Conservation (phyloP, 163 green algal genomes). For the Chlamydomonas reinhardtii region DNA sequence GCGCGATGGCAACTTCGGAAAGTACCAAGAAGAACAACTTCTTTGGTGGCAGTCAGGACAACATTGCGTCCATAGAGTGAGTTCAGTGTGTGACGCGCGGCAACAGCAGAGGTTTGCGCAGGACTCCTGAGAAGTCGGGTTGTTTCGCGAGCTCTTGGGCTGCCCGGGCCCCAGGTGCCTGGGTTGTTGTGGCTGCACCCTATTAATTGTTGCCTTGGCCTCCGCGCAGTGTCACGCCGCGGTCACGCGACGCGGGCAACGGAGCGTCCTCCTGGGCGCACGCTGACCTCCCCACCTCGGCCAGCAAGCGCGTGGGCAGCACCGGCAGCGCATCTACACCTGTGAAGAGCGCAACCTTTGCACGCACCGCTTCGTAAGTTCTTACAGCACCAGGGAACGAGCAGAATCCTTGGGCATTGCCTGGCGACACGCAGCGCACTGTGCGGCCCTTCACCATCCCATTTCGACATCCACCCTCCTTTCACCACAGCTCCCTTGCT, state of each 20-base stretch:
- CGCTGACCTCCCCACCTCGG: not conserved
- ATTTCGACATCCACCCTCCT: too few species aligned
- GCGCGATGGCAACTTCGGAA: too few species aligned
- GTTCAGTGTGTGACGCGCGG: not conserved
- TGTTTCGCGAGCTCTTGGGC: too few species aligned
- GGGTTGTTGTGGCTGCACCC: not conserved
- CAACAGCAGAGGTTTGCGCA: too few species aligned
- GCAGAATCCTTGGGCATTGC: too few species aligned
- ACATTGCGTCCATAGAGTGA: not conserved
- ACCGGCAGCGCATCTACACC: not conserved
- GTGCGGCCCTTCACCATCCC: too few species aligned
- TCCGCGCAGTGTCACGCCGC: not conserved
- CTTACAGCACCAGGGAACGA: too few species aligned
- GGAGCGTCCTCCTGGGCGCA: not conserved
- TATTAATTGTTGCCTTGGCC: not conserved
- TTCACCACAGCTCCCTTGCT: too few species aligned
- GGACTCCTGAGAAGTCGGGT: too few species aligned
- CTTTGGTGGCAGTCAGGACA: not conserved
- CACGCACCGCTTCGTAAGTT: not conserved
- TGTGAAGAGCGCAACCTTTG: not conserved
- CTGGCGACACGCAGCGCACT: too few species aligned
- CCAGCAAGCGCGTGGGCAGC: not conserved
- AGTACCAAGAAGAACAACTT: slow-evolving; percentile 2
- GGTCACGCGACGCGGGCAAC: not conserved
- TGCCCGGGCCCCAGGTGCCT: too few species aligned